phyloP scores from a whole-genome alignment of 805 yeast genomes.

The Clavispora phyllophila region DNA sequence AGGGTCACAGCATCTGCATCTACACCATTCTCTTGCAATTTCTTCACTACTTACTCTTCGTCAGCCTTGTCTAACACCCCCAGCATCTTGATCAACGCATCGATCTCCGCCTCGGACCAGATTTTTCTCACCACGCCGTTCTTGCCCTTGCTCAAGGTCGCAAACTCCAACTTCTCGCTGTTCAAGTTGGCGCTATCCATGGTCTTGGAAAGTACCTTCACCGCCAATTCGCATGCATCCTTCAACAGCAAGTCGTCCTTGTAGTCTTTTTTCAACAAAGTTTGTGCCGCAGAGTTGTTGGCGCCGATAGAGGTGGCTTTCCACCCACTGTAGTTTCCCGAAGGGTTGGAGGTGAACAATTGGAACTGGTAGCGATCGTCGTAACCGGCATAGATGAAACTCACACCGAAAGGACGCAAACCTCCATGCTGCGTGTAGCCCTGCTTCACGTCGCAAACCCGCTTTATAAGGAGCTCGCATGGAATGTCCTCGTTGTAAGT shows the following conservation, averaged over 20 bases:
- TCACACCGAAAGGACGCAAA: slow-evolving; percentile 95
- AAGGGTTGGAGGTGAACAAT: slow-evolving; percentile 90
- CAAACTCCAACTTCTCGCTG: slow-evolving; percentile 88
- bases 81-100: slow-evolving; percentile 60
- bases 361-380: slow-evolving; percentile 90
- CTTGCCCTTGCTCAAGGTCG: slow-evolving; percentile 57
- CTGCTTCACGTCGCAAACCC: slow-evolving; percentile 89
- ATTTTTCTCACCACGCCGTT: slow-evolving; percentile 63
- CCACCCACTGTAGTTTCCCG: slow-evolving; percentile 98
- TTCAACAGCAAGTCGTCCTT: slow-evolving; percentile 68
- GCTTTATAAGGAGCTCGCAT: slow-evolving; percentile 83
- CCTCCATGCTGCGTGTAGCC: slow-evolving; percentile 99
- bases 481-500: slow-evolving; percentile 90
- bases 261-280: slow-evolving; percentile 90
- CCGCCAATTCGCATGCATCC: slow-evolving; percentile 82
- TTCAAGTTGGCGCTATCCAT: slow-evolving; percentile 84
- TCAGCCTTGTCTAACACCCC: slow-evolving; percentile 52
- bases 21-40: slow-evolving; percentile 12
- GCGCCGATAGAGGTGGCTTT: slow-evolving; percentile 97
- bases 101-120: slow-evolving; percentile 78
- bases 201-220: slow-evolving; percentile 89
- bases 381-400: slow-evolving; percentile 92
- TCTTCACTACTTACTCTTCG: slow-evolving; percentile 12
- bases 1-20: too few relatives aligned
- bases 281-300: slow-evolving; percentile 93